Conservation (phyloP, 23 red algal genomes). For the Pyropia yezoensis region DNA sequence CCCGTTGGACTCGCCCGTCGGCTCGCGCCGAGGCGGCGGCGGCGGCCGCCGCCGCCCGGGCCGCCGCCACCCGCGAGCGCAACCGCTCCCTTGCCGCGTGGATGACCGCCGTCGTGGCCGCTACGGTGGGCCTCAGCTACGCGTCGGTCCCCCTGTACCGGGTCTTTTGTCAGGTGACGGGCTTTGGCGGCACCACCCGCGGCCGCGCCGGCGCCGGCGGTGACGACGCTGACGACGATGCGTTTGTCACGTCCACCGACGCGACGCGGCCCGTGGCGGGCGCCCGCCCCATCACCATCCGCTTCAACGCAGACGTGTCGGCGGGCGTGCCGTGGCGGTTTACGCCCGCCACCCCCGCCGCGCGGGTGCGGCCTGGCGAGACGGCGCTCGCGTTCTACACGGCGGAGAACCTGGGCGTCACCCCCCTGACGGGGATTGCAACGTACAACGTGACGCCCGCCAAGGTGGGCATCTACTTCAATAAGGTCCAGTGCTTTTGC, state of each 20-base stretch:
- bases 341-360: conserved; percentile 57
- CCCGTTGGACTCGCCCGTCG: too few species aligned
- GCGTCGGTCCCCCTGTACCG: conserved; percentile 93
- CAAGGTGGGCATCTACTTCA: conserved; percentile 96
- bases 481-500: conserved; percentile 99
- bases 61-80: conserved; percentile 35
- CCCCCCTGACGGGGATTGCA: conserved; percentile 75
- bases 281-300: conserved; percentile 68
- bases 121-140: conserved; percentile 76
- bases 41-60: conserved; percentile 2
- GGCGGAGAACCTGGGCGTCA: conserved; percentile 66
- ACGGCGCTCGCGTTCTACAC: conserved; percentile 92
- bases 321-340: conserved; percentile 77
- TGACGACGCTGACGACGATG: conserved; percentile 17
- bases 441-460: conserved; percentile 96
- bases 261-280: conserved; percentile 35
- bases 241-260: conserved; percentile 38
- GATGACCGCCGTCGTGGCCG: conserved; percentile 36
- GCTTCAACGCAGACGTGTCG: conserved; percentile 87
- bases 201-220: conserved; percentile 9
- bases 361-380: conserved; percentile 80
- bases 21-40: too few species aligned
- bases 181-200: conserved; percentile 80
- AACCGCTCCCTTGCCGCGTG: conserved; percentile 59
- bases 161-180: conserved; percentile 99